Percentiles rank a stretch among this genome's conserved stretches.
Conservation (phyloP, 192 early-diverging fungal genomes). For the Neocallimastix lanati region DNA sequence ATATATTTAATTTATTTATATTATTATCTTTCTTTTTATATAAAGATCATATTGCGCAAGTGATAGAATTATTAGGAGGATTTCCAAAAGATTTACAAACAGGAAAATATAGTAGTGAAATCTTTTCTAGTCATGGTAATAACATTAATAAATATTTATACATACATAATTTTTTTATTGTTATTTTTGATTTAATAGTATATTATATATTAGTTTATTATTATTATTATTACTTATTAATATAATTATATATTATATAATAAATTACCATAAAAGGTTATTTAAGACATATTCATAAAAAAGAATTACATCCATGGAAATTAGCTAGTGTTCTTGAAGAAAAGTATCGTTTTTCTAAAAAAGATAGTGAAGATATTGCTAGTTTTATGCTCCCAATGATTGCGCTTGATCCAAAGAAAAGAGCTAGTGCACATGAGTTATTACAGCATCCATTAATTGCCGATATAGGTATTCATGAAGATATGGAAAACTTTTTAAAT, state of each 20-base stretch:
- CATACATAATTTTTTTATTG: too few relatives aligned
- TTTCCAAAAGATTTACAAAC: constrained; percentile 61
- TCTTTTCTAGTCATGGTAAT: constrained; percentile 67
- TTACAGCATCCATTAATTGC: background rate
- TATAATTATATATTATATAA: too few relatives aligned
- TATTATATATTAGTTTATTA: too few relatives aligned
- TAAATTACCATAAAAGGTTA: too few relatives aligned
- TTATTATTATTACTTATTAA: too few relatives aligned
- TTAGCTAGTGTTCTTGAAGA: constrained; percentile 67
- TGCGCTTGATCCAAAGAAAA: constrained; percentile 29
- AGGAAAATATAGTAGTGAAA: constrained; percentile 66
- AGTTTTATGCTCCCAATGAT: constrained; percentile 73
- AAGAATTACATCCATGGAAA: constrained; percentile 50
- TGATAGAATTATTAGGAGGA: constrained; percentile 78
- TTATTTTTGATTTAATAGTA: too few relatives aligned
- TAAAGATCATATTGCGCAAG: constrained; percentile 88
- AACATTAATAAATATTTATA: too few relatives aligned
- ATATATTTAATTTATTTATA: too few relatives aligned
- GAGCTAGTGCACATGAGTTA: constrained; percentile 18
- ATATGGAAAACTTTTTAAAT: background rate
- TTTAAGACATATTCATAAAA: constrained; percentile 66
- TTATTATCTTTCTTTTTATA: background rate
- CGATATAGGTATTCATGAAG: background rate
- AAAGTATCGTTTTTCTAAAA: constrained; percentile 59
- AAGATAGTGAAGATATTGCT: constrained; percentile 54